phyloP scores from a whole-genome alignment of 2,329 filamentous ascomycete genomes.

The Rugonectria rugulosa region DNA sequence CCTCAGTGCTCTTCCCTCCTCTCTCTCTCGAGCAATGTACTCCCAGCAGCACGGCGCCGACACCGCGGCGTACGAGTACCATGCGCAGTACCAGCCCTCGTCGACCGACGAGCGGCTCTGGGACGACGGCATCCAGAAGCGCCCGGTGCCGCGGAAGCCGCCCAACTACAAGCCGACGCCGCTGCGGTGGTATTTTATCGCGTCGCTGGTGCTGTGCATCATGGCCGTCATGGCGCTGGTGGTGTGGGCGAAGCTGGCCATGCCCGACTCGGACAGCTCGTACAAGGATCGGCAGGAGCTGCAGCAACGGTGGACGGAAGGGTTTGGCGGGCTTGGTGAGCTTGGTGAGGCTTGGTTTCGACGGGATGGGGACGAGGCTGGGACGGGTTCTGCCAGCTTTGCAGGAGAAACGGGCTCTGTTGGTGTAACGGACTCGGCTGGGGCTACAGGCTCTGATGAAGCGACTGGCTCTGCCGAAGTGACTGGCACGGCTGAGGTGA shows the following conservation, averaged over 20 bases:
- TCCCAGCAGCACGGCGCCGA: constrained; percentile 26
- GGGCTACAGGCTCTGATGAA: too few relatives aligned
- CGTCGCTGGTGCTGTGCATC: constrained; percentile 26
- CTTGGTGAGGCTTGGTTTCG: background rate
- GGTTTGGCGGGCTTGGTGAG: too few relatives aligned
- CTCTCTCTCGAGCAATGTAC: constrained; percentile 28
- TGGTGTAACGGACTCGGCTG: too few relatives aligned
- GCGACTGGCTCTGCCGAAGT: too few relatives aligned
- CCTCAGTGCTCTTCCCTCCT: background rate
- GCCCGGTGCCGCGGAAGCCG: constrained; percentile 23
- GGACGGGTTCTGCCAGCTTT: too few relatives aligned
- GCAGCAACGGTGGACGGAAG: background rate
- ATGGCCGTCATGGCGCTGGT: constrained; percentile 32
- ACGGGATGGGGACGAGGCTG: background rate
- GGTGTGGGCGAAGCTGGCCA: constrained; percentile 32
- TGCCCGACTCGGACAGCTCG: constrained; percentile 36
- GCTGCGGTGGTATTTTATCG: constrained; percentile 37
- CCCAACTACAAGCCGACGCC: constrained; percentile 36
- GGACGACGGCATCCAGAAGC: constrained; percentile 26
- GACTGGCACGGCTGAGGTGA: too few relatives aligned
- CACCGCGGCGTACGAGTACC: constrained; percentile 21
- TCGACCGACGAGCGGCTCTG: constrained; percentile 32
- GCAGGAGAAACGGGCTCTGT: too few relatives aligned
- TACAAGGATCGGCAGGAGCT: background rate
- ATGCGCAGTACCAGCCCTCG: constrained; percentile 35